Conservation (phyloP, 2,329 filamentous ascomycete species). For the Whalleya microplaca region DNA sequence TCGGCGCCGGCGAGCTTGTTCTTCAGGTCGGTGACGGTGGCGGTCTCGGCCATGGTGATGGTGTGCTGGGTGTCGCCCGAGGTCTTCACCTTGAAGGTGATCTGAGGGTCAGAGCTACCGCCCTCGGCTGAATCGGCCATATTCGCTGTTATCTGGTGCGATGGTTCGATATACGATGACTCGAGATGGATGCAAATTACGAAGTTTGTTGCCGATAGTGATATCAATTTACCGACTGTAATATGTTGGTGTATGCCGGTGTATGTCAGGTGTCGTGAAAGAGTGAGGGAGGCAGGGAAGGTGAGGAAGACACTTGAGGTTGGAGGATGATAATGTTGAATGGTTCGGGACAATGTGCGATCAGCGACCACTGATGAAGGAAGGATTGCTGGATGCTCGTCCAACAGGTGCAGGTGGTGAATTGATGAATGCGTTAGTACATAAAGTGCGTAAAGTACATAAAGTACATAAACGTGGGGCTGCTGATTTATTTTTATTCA, state of each 20-base stretch:
- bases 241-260: too few relatives aligned
- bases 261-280: not conserved
- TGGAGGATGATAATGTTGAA: not conserved
- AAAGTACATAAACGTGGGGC: not conserved
- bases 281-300: not conserved
- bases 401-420: too few relatives aligned
- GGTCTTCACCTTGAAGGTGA: slow-evolving; percentile 98
- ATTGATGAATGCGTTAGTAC: not conserved
- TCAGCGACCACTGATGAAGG: not conserved
- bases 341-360: not conserved
- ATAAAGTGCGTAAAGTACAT: too few relatives aligned
- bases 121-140: slow-evolving; percentile 70
- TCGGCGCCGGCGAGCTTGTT: slow-evolving; percentile 80
- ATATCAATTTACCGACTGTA: too few relatives aligned
- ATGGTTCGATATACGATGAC: too few relatives aligned
- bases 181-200: too few relatives aligned
- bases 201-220: too few relatives aligned
- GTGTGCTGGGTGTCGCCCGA: slow-evolving; percentile 85
- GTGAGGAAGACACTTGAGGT: not conserved
- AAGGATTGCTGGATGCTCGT: too few relatives aligned
- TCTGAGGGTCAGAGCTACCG: slow-evolving; percentile 65
- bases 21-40: slow-evolving; percentile 85
- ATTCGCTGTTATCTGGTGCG: too few relatives aligned
- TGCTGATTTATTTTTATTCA: too few relatives aligned
- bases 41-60: slow-evolving; percentile 77